These are phyloP conservation scores for Diaporthe amygdali DNA, from an alignment of 2,329 filamentous ascomycete genomes.

Conservation along the genomic window DNA sequence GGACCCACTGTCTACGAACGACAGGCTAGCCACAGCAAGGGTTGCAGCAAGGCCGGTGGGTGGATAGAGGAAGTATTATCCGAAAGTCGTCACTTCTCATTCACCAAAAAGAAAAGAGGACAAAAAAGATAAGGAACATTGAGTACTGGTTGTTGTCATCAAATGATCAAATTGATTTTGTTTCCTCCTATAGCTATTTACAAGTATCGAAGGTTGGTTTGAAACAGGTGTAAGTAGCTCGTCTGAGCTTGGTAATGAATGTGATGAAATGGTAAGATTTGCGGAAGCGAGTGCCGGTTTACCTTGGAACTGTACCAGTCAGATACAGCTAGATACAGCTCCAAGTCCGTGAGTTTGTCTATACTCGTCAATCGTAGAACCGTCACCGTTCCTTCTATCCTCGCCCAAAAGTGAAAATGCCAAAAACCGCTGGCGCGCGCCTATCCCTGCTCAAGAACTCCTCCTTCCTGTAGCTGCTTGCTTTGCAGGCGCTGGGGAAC, in stretches of 20 bases:
- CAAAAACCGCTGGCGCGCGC: background rate
- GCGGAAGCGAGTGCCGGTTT: slow-evolving; percentile 15
- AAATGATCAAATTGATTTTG: background rate
- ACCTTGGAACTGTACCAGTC: background rate
- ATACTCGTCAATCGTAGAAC: slow-evolving; percentile 22
- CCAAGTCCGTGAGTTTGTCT: slow-evolving; percentile 19
- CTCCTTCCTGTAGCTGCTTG: slow-evolving; percentile 18
- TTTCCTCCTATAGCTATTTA: slow-evolving; percentile 12
- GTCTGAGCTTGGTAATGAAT: slow-evolving; percentile 13
- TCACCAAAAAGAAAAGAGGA: background rate
- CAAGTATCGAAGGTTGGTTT: slow-evolving; percentile 16
- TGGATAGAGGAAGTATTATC: background rate
- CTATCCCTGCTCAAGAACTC: slow-evolving; percentile 16
- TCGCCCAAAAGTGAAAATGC: background rate
- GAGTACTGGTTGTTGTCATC: background rate
- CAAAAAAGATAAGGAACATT: too few species aligned
- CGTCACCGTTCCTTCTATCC: background rate
- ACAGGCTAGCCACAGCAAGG: background rate
- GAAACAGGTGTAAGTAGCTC: background rate
- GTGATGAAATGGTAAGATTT: slow-evolving; percentile 20
- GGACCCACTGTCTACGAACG: background rate
- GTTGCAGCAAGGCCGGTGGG: background rate
- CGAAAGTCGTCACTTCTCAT: background rate
- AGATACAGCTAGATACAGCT: background rate
- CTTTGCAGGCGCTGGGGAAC: slow-evolving; percentile 16